These are phyloP conservation scores for Fusarium equiseti DNA, from an alignment of 2,329 filamentous ascomycete genomes.

Conservation along the genomic window DNA sequence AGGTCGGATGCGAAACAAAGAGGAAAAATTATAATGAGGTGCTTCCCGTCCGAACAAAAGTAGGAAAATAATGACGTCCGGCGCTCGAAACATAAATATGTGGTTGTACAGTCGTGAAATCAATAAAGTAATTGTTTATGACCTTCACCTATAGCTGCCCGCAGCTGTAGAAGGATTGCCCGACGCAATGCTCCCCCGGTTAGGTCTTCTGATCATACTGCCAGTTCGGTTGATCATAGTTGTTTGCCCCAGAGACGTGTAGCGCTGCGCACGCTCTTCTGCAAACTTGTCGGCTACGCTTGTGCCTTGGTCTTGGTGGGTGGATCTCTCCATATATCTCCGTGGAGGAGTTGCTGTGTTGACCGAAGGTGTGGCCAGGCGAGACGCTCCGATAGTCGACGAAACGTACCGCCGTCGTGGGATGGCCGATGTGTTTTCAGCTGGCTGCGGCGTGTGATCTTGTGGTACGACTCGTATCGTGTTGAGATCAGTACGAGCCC, in stretches of 20 bases:
- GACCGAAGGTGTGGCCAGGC: slow-evolving; percentile 57
- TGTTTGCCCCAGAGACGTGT: slow-evolving; percentile 59
- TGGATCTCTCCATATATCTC: slow-evolving; percentile 62
- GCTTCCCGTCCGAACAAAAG: slow-evolving; percentile 43
- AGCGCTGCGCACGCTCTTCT: slow-evolving; percentile 52
- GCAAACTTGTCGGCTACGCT: slow-evolving; percentile 40
- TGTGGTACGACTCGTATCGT: slow-evolving; percentile 50
- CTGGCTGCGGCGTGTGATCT: slow-evolving; percentile 42
- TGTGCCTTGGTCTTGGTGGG: slow-evolving; percentile 54
- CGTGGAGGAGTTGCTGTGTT: slow-evolving; percentile 57
- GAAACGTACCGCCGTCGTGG: slow-evolving; percentile 66
- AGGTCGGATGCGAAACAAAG: slow-evolving; percentile 28
- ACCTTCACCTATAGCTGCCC: slow-evolving; percentile 60
- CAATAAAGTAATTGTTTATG: slow-evolving; percentile 46
- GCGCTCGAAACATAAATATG: slow-evolving; percentile 46
- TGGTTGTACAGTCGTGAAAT: slow-evolving; percentile 48
- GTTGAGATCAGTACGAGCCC: slow-evolving; percentile 68
- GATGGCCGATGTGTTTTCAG: slow-evolving; percentile 50
- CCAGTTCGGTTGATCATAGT: slow-evolving; percentile 58
- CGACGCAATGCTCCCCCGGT: slow-evolving; percentile 56
- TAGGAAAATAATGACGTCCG: slow-evolving; percentile 51
- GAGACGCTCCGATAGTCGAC: slow-evolving; percentile 60
- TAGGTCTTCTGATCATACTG: slow-evolving; percentile 60
- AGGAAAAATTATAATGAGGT: slow-evolving; percentile 19
- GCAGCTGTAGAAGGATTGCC: slow-evolving; percentile 56